Conservation (phyloP, 208 protist genomes). For the Acanthamoeba lenticulata region DNA sequence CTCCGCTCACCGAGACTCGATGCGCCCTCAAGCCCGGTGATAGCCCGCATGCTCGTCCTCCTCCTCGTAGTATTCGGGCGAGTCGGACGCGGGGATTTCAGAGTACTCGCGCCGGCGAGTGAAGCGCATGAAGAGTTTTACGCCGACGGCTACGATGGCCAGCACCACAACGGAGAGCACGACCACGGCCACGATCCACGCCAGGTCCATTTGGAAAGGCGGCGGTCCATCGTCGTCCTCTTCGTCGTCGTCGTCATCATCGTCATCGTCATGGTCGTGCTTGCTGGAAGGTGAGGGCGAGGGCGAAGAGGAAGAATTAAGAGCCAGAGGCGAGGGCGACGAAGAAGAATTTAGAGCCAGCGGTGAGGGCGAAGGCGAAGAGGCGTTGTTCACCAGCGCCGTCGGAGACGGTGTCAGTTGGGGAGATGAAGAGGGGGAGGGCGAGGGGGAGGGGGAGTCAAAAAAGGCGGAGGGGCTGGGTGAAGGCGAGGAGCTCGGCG, state of each 20-base stretch:
- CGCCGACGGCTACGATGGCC: not conserved
- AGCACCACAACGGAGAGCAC: not conserved
- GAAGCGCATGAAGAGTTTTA: not conserved
- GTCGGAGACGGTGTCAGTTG: too few relatives aligned
- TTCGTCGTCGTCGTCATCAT: not conserved
- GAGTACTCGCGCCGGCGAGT: not conserved
- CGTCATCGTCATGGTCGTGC: not conserved
- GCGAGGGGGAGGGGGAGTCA: too few relatives aligned
- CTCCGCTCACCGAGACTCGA: too few relatives aligned
- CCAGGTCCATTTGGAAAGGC: not conserved
- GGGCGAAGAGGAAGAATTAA: not conserved
- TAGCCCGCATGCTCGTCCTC: not conserved
- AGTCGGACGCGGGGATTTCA: not conserved
- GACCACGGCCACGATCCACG: not conserved
- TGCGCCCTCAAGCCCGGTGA: too few relatives aligned
- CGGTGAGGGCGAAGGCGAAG: not conserved
- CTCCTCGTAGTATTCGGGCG: not conserved
- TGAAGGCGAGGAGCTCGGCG: too few relatives aligned
- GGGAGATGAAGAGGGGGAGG: too few relatives aligned
- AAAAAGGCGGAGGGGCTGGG: too few relatives aligned
- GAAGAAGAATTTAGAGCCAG: not conserved
- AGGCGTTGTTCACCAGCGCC: too few relatives aligned
- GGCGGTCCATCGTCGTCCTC: not conserved
- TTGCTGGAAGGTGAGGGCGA: not conserved
- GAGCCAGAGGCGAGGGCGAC: not conserved